Evolutionary conservation across 495 filamentous ascomycete species (phyloP).

Genomic region (Letharia lupina): DNA sequence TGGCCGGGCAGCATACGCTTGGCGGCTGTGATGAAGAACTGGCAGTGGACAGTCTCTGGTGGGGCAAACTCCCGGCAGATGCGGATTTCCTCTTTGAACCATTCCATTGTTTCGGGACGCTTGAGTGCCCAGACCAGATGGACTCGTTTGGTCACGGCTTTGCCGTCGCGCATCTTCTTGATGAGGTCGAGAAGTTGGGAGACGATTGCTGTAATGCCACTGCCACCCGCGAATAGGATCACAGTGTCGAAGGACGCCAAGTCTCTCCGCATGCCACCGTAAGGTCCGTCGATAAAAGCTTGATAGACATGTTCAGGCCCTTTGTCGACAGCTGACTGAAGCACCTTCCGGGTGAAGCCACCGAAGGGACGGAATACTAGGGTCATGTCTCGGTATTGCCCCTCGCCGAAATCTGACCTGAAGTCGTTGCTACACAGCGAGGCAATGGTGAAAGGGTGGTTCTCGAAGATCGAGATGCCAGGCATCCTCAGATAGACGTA

Average conservation of each 20-base stretch:
- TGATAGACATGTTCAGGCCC: constrained; percentile 81
- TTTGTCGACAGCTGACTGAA: constrained; percentile 67
- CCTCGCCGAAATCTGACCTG: constrained; percentile 74
- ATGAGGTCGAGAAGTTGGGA: constrained; percentile 84
- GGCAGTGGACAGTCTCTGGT: constrained; percentile 75
- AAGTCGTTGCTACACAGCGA: constrained; percentile 83
- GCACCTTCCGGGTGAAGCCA: constrained; percentile 76
- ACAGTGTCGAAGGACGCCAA: constrained; percentile 90
- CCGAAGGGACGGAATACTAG: constrained; percentile 85
- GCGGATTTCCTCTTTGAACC: constrained; percentile 92
- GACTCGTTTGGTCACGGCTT: constrained; percentile 83
- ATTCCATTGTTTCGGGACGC: constrained; percentile 85
- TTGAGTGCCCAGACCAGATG: constrained; percentile 89
- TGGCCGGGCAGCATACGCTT: constrained; percentile 41
- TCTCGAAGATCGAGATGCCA: constrained; percentile 78
- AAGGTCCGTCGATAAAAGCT: constrained; percentile 86
- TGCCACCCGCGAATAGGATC: constrained; percentile 85
- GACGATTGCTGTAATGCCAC: constrained; percentile 88
- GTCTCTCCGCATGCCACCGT: constrained; percentile 86
- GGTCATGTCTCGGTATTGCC: constrained; percentile 72
- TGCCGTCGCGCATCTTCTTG: constrained; percentile 87
- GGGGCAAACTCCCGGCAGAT: constrained; percentile 82
- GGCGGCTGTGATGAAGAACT: constrained; percentile 82
- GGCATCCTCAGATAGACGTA: constrained; percentile 94
- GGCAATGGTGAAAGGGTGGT: constrained; percentile 92